Evolutionary conservation across 2,329 filamentous ascomycete species (phyloP), one percentile per base, ranked within the genome.

Genomic region (Penicillium sp.): DNA sequence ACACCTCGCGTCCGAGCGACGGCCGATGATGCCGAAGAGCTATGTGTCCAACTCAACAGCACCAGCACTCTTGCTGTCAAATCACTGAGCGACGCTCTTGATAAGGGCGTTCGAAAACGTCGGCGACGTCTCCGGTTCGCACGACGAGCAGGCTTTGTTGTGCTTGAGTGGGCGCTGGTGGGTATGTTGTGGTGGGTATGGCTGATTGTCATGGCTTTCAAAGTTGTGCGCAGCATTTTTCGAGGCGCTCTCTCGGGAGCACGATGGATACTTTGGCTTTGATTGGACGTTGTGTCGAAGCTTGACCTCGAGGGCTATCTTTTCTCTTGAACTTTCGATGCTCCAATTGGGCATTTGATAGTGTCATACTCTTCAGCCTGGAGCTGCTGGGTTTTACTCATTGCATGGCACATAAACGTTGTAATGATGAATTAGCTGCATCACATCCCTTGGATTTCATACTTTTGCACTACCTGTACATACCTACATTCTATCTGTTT

Each of bases 101-200:
- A 78, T 42, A 66, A 63, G 28, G 74, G 80, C 42, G 75, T 92
- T 42, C 77, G 84, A 55, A 81, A 85, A 70, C 73, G 88, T 35
- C 73, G 85, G 42, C 74, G 84, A 42, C 73, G 87, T 35, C 79
- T 92, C 56, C 73, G 85, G 37, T 88, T 86, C 79, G 64, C 88
- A 15, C 73, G 86, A 26, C 73, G 85, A 10, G 78, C 80, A 0
- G 82, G 86, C 10, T 96, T 88, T 76, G 79, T 88, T 37, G 66
- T 82, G 13, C 77, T 95, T 11, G 90, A 96, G 69, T 95, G 88
- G 87, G 69, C 79, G 33, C 74, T 96, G 12, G 79, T 96, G 26
- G 85, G 84, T 3, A 77, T 93, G 51, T 86, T 96, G 80, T 95
- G 92, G 88, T 87, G 84, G 64, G 81, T 93, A 11, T 96, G 90